A percentile compares a stretch with the other conserved stretches of the same genome.
phyloP scores from a whole-genome alignment of 2,329 filamentous ascomycete genomes.

The Simplicillium sp. region DNA sequence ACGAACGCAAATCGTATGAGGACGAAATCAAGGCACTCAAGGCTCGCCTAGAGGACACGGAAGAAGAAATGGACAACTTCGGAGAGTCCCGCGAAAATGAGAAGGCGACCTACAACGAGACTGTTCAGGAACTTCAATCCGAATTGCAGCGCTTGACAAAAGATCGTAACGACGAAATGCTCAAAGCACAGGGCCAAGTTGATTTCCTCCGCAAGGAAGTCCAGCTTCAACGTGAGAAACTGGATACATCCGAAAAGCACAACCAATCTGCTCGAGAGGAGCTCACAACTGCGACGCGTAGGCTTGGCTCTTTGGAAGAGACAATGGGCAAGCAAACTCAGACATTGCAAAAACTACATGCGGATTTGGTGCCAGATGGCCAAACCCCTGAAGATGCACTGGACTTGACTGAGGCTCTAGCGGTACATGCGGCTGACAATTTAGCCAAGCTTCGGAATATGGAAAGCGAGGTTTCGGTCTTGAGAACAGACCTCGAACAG shows the following conservation, averaged over 20 bases:
- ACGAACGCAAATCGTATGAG: slow-evolving; percentile 76
- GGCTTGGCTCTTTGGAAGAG: slow-evolving; percentile 40
- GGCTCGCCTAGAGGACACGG: slow-evolving; percentile 72
- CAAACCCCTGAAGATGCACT: slow-evolving; percentile 44
- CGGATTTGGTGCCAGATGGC: slow-evolving; percentile 45
- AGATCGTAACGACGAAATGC: slow-evolving; percentile 45
- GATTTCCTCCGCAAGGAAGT: slow-evolving; percentile 54
- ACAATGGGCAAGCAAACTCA: slow-evolving; percentile 40
- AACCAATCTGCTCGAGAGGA: slow-evolving; percentile 47
- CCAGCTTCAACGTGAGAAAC: slow-evolving; percentile 48
- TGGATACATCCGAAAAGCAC: slow-evolving; percentile 48
- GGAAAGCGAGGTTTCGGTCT: slow-evolving; percentile 49
- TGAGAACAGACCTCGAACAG: slow-evolving; percentile 54
- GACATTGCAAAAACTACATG: slow-evolving; percentile 49
- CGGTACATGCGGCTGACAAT: slow-evolving; percentile 47
- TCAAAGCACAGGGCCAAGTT: slow-evolving; percentile 52
- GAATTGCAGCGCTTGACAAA: slow-evolving; percentile 59
- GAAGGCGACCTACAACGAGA: slow-evolving; percentile 59
- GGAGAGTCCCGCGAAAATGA: slow-evolving; percentile 78
- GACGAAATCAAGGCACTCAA: slow-evolving; percentile 70
- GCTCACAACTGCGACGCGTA: slow-evolving; percentile 38
- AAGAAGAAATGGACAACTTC: slow-evolving; percentile 84
- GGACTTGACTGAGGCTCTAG: slow-evolving; percentile 51
- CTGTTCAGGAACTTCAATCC: slow-evolving; percentile 55
- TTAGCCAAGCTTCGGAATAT: slow-evolving; percentile 49